Percentiles rank a stretch among this genome's conserved stretches.
phyloP scores from a whole-genome alignment of 75 land plant species.

The Selaginella tamariscina region DNA sequence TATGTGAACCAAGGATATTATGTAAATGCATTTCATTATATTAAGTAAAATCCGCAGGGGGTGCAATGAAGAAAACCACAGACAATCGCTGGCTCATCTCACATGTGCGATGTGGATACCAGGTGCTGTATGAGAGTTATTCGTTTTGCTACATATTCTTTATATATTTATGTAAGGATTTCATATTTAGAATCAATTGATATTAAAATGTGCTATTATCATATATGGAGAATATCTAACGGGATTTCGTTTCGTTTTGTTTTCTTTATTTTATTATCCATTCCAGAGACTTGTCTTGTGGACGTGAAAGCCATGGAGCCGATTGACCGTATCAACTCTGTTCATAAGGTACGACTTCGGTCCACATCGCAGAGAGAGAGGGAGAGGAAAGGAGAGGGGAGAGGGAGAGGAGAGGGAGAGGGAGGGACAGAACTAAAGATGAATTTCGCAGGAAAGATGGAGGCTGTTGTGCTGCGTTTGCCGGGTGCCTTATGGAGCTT shows the following conservation, averaged over 20 bases:
- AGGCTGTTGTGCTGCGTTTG: conserved; percentile 85
- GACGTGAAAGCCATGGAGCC: conserved; percentile 95
- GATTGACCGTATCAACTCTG: conserved; percentile 74
- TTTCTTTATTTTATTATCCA: neutral
- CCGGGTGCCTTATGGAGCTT: conserved; percentile 88
- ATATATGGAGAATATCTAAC: too few species aligned
- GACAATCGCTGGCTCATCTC: conserved; percentile 92
- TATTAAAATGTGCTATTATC: too few species aligned
- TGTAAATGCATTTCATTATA: neutral
- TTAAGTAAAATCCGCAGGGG: conserved; percentile 39
- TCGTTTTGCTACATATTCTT: too few species aligned
- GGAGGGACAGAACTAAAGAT: too few species aligned
- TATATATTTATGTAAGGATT: too few species aligned
- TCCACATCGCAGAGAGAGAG: too few species aligned
- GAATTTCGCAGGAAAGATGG: conserved; percentile 69
- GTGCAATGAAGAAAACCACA: conserved; percentile 87
- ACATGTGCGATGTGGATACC: conserved; percentile 99
- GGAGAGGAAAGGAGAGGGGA: too few species aligned
- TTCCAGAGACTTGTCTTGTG: conserved; percentile 78
- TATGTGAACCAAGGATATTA: too few species aligned
- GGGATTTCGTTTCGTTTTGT: neutral
- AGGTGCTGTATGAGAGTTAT: conserved; percentile 47
- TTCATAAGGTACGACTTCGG: conserved; percentile 78
- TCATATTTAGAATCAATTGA: too few species aligned
- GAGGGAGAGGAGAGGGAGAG: too few species aligned